Evolutionary conservation across 345 rosid genomes (phyloP).

Genomic region (Arabidopsis thaliana): DNA sequence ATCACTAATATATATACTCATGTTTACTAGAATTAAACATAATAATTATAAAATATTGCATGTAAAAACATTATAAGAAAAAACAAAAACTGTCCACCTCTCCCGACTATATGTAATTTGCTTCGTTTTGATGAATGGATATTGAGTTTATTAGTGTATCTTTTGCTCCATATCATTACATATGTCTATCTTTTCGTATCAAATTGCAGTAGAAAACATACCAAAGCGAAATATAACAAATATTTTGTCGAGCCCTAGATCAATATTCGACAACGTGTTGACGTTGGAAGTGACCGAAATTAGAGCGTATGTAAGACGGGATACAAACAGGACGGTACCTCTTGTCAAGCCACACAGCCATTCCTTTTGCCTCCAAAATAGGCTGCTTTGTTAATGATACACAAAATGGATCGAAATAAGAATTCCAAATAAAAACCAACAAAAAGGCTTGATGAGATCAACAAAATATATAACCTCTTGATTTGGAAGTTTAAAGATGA

Average conservation of each 20-base stretch:
- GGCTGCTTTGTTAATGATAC: conserved; percentile 49
- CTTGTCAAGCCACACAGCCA: conserved; percentile 76
- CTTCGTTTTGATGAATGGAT: no score
- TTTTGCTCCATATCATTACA: no score
- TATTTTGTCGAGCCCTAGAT: neutral
- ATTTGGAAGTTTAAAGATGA: conserved; percentile 69
- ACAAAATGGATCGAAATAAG: neutral
- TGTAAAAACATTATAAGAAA: no score
- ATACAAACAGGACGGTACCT: conserved; percentile 70
- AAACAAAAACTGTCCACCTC: no score
- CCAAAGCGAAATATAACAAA: no score
- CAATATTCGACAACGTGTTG: conserved; percentile 45
- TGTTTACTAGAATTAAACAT: no score
- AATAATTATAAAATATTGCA: no score
- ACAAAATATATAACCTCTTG: conserved; percentile 49
- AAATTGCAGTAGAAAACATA: no score
- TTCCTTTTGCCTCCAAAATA: conserved; percentile 73
- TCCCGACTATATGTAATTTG: no score
- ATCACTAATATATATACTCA: no score
- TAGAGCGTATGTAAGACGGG: conserved; percentile 63
- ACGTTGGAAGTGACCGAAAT: conserved; percentile 52
- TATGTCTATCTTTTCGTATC: no score
- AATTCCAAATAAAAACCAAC: neutral
- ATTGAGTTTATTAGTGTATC: no score
- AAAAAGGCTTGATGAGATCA: neutral